Conservation (phyloP, 192 early-diverging fungal species). For the Thoreauomyces humboldtii region DNA sequence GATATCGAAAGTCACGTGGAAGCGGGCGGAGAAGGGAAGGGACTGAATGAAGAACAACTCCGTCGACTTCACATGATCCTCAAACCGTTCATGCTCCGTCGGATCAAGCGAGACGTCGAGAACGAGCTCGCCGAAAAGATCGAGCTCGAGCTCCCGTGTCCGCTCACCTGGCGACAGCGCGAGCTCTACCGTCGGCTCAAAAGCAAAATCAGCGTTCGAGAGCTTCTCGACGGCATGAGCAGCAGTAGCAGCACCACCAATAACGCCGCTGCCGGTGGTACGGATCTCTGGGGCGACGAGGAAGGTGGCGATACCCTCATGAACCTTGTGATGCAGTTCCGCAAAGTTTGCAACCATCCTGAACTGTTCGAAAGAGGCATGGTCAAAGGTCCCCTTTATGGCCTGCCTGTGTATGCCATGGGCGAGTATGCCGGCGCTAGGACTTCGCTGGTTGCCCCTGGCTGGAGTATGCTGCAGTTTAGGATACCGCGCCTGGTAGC, state of each 20-base stretch:
- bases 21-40: slow-evolving; percentile 55
- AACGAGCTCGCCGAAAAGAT: slow-evolving; percentile 91
- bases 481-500: slow-evolving; percentile 1
- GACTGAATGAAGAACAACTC: slow-evolving; percentile 81
- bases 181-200: slow-evolving; percentile 26
- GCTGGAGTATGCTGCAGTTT: slow-evolving; percentile 6
- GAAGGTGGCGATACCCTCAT: slow-evolving; percentile 63
- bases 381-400: slow-evolving; percentile 60
- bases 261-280: background rate
- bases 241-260: background rate
- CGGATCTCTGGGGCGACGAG: slow-evolving; percentile 26
- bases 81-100: slow-evolving; percentile 92
- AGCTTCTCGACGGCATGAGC: slow-evolving; percentile 20
- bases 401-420: slow-evolving; percentile 2
- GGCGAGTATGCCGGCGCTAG: background rate
- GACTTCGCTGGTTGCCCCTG: background rate
- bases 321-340: slow-evolving; percentile 94
- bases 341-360: slow-evolving; percentile 93
- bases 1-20: slow-evolving; percentile 90
- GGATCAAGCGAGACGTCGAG: slow-evolving; percentile 87
- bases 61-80: slow-evolving; percentile 85
- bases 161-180: slow-evolving; percentile 24
- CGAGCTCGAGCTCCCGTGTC: slow-evolving; percentile 67
- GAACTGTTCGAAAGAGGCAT: slow-evolving; percentile 85
- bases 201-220: slow-evolving; percentile 39